A percentile compares a stretch with the other conserved stretches of the same genome.
Evolutionary conservation across 805 yeast genomes (phyloP).

Genomic region (Henningerozyma blattae): DNA sequence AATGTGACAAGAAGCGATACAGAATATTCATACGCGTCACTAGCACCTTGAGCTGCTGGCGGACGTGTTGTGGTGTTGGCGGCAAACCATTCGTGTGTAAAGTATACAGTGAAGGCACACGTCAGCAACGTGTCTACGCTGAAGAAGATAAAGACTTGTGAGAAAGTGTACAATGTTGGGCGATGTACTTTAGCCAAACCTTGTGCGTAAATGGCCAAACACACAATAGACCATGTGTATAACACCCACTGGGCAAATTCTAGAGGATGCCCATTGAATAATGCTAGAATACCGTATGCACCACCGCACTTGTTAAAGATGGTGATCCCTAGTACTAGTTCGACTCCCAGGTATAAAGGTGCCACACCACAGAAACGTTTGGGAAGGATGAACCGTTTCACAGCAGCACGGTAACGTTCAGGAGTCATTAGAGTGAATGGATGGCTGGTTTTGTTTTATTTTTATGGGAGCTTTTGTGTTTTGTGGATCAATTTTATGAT

Average conservation of each 20-base stretch:
- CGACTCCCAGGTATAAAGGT: slow-evolving; percentile 84
- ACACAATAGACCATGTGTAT: slow-evolving; percentile 50
- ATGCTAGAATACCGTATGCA: slow-evolving; percentile 70
- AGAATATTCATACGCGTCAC: slow-evolving; percentile 44
- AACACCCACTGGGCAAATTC: slow-evolving; percentile 73
- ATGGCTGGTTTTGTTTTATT: neutral
- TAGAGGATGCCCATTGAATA: slow-evolving; percentile 83
- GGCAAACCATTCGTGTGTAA: slow-evolving; percentile 64
- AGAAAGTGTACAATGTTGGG: slow-evolving; percentile 47
- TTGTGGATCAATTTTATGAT: neutral
- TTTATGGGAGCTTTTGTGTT: neutral
- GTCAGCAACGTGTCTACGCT: slow-evolving; percentile 57
- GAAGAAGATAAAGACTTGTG: slow-evolving; percentile 54
- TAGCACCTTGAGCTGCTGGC: slow-evolving; percentile 44
- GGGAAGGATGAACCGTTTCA: neutral
- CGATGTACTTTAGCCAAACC: slow-evolving; percentile 41
- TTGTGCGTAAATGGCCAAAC: slow-evolving; percentile 51
- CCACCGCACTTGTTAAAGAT: slow-evolving; percentile 85
- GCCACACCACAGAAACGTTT: slow-evolving; percentile 48
- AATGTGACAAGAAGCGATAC: slow-evolving; percentile 42
- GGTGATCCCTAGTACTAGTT: slow-evolving; percentile 60
- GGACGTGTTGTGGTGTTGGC: slow-evolving; percentile 23
- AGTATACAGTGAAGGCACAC: slow-evolving; percentile 58
- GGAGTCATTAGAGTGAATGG: slow-evolving; percentile 2
- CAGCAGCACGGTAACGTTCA: neutral